Evolutionary conservation across 2,329 filamentous ascomycete genomes (phyloP).

Genomic region (Peltaster fructicola): DNA sequence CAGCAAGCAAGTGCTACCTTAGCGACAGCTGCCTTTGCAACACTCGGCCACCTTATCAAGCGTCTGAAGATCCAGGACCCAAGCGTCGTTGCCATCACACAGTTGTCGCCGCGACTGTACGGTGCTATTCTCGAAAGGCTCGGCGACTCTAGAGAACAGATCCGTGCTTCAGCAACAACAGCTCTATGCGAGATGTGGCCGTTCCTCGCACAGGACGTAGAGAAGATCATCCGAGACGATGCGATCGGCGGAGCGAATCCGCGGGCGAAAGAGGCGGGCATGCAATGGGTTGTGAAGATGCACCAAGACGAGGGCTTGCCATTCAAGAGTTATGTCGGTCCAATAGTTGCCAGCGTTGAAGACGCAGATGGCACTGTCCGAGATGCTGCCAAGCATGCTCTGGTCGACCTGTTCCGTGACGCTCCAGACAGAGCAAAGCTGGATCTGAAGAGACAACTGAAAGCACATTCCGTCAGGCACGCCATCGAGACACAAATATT

Average conservation of each 20-base stretch:
- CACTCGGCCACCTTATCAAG: slow-evolving; percentile 72
- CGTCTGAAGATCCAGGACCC: slow-evolving; percentile 73
- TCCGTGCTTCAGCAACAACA: slow-evolving; percentile 55
- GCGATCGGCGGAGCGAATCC: slow-evolving; percentile 67
- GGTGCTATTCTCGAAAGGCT: slow-evolving; percentile 67
- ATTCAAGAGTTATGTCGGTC: slow-evolving; percentile 68
- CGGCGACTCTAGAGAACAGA: slow-evolving; percentile 75
- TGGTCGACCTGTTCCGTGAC: slow-evolving; percentile 72
- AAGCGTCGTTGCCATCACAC: slow-evolving; percentile 47
- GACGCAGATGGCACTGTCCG: slow-evolving; percentile 79
- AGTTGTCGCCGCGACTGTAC: slow-evolving; percentile 50
- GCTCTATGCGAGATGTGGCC: slow-evolving; percentile 62
- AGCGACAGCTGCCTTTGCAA: slow-evolving; percentile 69
- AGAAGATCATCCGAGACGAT: slow-evolving; percentile 59
- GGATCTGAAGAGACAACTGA: slow-evolving; percentile 73
- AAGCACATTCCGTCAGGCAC: slow-evolving; percentile 67
- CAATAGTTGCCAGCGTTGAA: slow-evolving; percentile 71
- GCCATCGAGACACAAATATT: slow-evolving; percentile 72
- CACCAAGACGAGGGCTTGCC: slow-evolving; percentile 61
- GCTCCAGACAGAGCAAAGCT: slow-evolving; percentile 72
- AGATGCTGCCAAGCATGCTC: slow-evolving; percentile 63
- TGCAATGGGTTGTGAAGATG: slow-evolving; percentile 80
- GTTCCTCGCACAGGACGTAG: slow-evolving; percentile 53
- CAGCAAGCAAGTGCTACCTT: slow-evolving; percentile 58
- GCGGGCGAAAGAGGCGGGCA: slow-evolving; percentile 65